Evolutionary conservation across 768 basidiomycete species (phyloP), one percentile per base, ranked within the genome.

Genomic region (Amanita rimosa): DNA sequence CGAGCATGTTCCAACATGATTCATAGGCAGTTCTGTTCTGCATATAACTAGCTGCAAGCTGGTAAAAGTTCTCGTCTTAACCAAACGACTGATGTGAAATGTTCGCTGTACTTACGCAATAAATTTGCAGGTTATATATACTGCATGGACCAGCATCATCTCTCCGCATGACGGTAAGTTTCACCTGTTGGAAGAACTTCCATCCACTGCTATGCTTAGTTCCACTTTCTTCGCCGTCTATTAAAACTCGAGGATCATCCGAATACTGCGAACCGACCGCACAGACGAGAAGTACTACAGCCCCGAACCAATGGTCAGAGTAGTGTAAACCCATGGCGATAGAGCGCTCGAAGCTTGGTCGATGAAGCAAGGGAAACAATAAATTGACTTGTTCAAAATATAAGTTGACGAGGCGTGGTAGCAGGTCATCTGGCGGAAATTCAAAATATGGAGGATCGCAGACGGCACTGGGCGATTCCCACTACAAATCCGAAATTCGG

Each of bases 51-150:
- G 74, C 70, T 9, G 72, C 66, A 14, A 83, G 59, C 81, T 83
- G 24, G 21, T 27, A 48, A 14, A 29, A 29, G 26, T 29, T 21
- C 29, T 21, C 24, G 13, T 48, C 13, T 44, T 19, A 33, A 16
- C 41, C 9, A 46, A 14, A 22, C 14, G 17, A 49, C 17, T 17
- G 16, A 17, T 9, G 41, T 29, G 46, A 37, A 46, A 27, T 29
- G 29, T 22, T 22, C n/a, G 14, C n/a, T 16, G 24, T 16, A 57
- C 75, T 66, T 53, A 73, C 75, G 36, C 67, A 68, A 57, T 81
- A 80, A 27, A 73, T 71, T 58, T 94, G 91, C 41, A 94, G 61
- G 53, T 92, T 90, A 58, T 78, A 81, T 50, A 93, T 57, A 5
- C 72, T 65, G 1, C 87, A 83, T 4, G 83, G 77, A 0, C 69